Percentiles rank a stretch among this genome's conserved stretches.
Evolutionary conservation across 176 grass and related monocot genomes (phyloP).

Genomic region (Aegilops tauschii): DNA sequence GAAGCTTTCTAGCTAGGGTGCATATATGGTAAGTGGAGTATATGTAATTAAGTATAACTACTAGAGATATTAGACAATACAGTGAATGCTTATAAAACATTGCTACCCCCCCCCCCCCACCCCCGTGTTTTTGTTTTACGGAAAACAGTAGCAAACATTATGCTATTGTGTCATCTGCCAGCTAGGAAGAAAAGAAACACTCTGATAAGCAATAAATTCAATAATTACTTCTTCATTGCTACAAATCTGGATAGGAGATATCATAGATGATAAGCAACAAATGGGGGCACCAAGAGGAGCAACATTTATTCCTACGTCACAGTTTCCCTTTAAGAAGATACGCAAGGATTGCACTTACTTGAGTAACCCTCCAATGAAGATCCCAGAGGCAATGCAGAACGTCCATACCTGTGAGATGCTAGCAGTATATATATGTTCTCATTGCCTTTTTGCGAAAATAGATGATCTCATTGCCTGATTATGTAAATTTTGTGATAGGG

Average conservation of each 20-base stretch:
- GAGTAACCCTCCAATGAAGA: constrained; percentile 72
- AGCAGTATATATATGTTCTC: background rate
- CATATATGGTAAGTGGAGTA: background rate
- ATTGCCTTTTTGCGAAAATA: too few relatives aligned
- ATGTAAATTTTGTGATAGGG: background rate
- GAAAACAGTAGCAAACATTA: background rate
- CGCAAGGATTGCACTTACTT: constrained; percentile 77
- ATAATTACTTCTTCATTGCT: background rate
- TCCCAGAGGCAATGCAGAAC: constrained; percentile 67
- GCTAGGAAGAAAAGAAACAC: background rate
- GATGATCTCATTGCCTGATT: background rate
- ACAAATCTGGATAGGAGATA: constrained; percentile 82
- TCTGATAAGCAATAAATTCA: background rate
- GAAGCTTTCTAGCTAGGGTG: background rate
- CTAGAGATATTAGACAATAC: background rate
- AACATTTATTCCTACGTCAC: constrained; percentile 59
- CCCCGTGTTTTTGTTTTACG: background rate
- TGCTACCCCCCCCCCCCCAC: background rate
- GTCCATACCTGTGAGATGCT: constrained; percentile 79
- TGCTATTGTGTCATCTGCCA: background rate
- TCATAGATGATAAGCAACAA: constrained; percentile 59
- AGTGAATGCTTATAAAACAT: background rate
- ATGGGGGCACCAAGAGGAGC: constrained; percentile 49
- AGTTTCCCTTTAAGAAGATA: constrained; percentile 60
- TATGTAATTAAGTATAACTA: background rate